Evolutionary conservation across 441 rosid genomes (phyloP), one percentile per base, ranked within the genome.

Genomic region (Sinapis alba): DNA sequence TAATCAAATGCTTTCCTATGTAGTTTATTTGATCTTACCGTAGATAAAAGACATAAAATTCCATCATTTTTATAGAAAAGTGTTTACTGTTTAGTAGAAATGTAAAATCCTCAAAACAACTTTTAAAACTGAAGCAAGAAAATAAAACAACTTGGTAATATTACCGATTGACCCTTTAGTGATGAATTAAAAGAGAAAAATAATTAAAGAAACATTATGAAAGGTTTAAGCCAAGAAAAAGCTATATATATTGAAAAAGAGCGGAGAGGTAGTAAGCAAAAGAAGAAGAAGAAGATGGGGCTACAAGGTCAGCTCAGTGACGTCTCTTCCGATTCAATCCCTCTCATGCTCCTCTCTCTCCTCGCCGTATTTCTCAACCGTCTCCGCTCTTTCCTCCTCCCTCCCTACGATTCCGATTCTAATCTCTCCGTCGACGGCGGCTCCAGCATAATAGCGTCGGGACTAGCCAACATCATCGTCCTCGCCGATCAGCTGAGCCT

Each of bases 401-500:
- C 61, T 10, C 26, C 85, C 23, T 71, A 72, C 72, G 75, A 79
- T 32, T 72, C 56, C 21, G 5, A 67, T 0, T 69, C 79, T 20
- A 72, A 71, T 69, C 78, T 77, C 32, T 45, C 71, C 28, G 50
- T 3, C 50, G 78, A 65, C 12, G 59, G 65, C 4, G 78, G 6
- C 56, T 16, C 76, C 32, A 83, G 90, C 5, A 45, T 69, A 72
- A 58, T 78, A 43, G 89, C 87, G 1, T 86, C 92, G 18, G 85
- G 89, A 20, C 78, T 91, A 5, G 84, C 91, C 34, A 84, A 81
- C 74, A 83, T 90, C 30, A 67, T 89, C 82, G 68, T 88, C 12
- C 89, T 92, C 60, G 77, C 90, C 68, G 94, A 92, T 71, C 97
- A 90, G 83, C 93, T 88, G 16, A 87, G 85, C 7, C 69, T 86